Evolutionary conservation across 2,329 filamentous ascomycete genomes (phyloP).

Genomic region (Paecilomyces niveus): DNA sequence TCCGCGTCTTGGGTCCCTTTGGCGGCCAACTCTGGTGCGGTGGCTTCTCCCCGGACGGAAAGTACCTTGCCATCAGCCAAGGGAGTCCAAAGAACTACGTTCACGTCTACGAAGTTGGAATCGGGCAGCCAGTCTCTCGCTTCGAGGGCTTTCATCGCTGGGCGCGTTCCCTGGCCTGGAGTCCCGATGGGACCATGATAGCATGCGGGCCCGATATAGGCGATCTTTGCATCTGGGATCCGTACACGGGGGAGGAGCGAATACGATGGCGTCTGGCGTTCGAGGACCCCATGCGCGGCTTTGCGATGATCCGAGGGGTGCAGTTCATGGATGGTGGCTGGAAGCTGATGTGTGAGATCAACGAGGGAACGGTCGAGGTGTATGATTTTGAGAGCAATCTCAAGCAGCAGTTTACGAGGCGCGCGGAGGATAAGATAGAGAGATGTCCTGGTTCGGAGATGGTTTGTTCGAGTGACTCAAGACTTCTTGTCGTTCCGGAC

Average conservation of each 20-base stretch:
- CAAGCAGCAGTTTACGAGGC: conserved; percentile 6
- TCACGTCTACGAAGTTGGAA: conserved; percentile 4
- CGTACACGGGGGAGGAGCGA: conserved; percentile 3
- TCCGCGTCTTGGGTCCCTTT: conserved; percentile 3
- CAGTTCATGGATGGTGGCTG: too few relatives aligned
- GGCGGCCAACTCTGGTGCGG: conserved; percentile 3
- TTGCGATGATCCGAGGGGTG: background rate
- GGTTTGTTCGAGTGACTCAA: conserved; percentile 3
- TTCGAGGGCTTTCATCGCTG: background rate
- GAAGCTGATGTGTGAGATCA: too few relatives aligned
- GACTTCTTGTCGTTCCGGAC: conserved; percentile 4
- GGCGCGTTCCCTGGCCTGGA: conserved; percentile 4
- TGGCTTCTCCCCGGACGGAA: conserved; percentile 7
- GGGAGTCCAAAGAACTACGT: conserved; percentile 2
- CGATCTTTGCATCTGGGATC: conserved; percentile 4
- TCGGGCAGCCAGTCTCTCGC: background rate
- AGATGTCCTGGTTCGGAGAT: background rate
- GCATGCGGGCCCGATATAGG: background rate
- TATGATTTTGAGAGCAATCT: conserved; percentile 7
- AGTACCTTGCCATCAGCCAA: conserved; percentile 5
- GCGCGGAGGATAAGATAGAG: conserved; percentile 3
- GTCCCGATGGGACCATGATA: conserved; percentile 4
- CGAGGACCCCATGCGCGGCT: conserved; percentile 1
- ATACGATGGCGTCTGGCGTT: conserved; percentile 4
- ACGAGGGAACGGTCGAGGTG: conserved; percentile 5